A percentile compares a stretch with the other conserved stretches of the same genome.
These are phyloP conservation scores for slime mould (Dictyostelium discoideum) DNA, from an alignment of 78 protist species.

Conservation along the genomic window dicty_2.7 NC_007088.5:7466501-7467000, in stretches of 20 bases:
- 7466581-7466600: neutral
- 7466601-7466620: neutral
- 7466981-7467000: neutral
- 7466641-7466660: neutral
- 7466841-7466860: neutral
- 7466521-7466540: conserved; percentile 8
- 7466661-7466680: neutral
- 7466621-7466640: neutral
- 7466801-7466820: neutral
- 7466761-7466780: neutral
- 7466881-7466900: neutral
- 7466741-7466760: neutral
- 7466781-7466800: neutral
- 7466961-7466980: conserved; percentile 22
- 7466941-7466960: neutral
- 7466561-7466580: neutral
- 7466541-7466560: neutral
- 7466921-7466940: neutral
- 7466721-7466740: neutral
- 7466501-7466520: conserved; percentile 18
- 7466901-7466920: neutral
- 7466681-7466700: neutral
- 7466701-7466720: neutral
- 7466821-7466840: neutral
- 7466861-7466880: neutral